phyloP scores from a whole-genome alignment of 1,284 basidiomycete species.

The Ceratobasidium sp. region DNA sequence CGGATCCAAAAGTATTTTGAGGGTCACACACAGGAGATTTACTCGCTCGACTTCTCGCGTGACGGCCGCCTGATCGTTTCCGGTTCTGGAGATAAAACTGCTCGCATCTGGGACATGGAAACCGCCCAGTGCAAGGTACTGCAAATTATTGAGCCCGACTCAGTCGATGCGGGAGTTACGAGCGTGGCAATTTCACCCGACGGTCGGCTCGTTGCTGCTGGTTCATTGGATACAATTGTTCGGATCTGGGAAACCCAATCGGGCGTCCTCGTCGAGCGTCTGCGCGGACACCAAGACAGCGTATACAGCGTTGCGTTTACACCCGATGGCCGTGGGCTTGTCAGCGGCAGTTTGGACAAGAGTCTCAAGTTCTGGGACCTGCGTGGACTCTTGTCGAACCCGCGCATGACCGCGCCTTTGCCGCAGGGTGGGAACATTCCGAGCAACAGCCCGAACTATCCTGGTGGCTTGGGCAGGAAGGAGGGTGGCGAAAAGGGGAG shows the following conservation, averaged over 20 bases:
- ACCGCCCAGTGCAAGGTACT: slow-evolving; percentile 68
- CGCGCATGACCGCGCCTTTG: slow-evolving; percentile 49
- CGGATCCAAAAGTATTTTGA: slow-evolving; percentile 78
- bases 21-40: slow-evolving; percentile 91
- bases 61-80: slow-evolving; percentile 88
- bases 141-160: slow-evolving; percentile 68
- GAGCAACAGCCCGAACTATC: slow-evolving; percentile 34
- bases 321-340: slow-evolving; percentile 80
- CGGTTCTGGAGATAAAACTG: slow-evolving; percentile 89
- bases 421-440: slow-evolving; percentile 47
- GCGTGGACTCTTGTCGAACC: slow-evolving; percentile 56
- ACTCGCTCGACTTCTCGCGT: slow-evolving; percentile 86
- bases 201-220: slow-evolving; percentile 82
- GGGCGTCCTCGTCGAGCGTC: slow-evolving; percentile 75
- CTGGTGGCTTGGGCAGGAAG: slow-evolving; percentile 54
- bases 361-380: slow-evolving; percentile 91
- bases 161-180: slow-evolving; percentile 79
- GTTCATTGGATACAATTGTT: slow-evolving; percentile 84
- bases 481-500: slow-evolving; percentile 60
- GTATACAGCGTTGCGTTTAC: slow-evolving; percentile 89
- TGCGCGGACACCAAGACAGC: slow-evolving; percentile 84
- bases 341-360: slow-evolving; percentile 88
- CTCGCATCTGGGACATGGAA: slow-evolving; percentile 88
- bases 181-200: slow-evolving; percentile 85
- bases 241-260: slow-evolving; percentile 87